A percentile compares a stretch with the other conserved stretches of the same genome.
Conservation (phyloP, 2,329 filamentous ascomycete genomes). For the Intubia oerlemansii region DNA sequence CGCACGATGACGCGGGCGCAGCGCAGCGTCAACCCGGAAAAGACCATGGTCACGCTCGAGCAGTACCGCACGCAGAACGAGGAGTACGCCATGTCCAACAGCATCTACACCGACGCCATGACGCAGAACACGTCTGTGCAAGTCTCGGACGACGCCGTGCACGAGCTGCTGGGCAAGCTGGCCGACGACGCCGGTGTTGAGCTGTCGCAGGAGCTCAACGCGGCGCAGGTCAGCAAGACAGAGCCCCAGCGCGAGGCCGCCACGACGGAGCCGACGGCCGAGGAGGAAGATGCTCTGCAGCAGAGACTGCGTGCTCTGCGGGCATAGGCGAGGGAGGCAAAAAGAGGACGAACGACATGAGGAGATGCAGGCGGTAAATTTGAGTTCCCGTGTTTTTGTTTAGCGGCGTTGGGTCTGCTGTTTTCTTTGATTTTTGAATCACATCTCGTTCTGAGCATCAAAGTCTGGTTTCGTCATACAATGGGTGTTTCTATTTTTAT, state of each 20-base stretch:
- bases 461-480: too few species aligned
- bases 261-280: conserved; percentile 45
- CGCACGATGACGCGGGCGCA: conserved; percentile 36
- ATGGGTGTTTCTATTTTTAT: too few species aligned
- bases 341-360: too few species aligned
- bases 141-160: conserved; percentile 65
- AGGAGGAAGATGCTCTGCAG: conserved; percentile 58
- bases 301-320: conserved; percentile 34
- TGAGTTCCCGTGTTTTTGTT: too few species aligned
- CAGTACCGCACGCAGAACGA: conserved; percentile 41
- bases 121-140: conserved; percentile 52
- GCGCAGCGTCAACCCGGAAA: conserved; percentile 35
- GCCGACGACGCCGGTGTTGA: conserved; percentile 79
- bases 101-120: conserved; percentile 75
- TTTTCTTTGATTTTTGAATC: not conserved
- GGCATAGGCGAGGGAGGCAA: too few species aligned
- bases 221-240: conserved; percentile 30
- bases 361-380: too few species aligned
- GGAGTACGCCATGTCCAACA: conserved; percentile 41
- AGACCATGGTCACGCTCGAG: conserved; percentile 38
- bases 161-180: conserved; percentile 64
- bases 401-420: too few species aligned
- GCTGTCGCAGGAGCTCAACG: conserved; percentile 50
- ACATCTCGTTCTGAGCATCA: not conserved
- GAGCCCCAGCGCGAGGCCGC: conserved; percentile 32